Percentiles rank a stretch among this genome's conserved stretches.
Conservation (phyloP, 1,284 basidiomycete genomes). For the Xanthoconium separans region DNA sequence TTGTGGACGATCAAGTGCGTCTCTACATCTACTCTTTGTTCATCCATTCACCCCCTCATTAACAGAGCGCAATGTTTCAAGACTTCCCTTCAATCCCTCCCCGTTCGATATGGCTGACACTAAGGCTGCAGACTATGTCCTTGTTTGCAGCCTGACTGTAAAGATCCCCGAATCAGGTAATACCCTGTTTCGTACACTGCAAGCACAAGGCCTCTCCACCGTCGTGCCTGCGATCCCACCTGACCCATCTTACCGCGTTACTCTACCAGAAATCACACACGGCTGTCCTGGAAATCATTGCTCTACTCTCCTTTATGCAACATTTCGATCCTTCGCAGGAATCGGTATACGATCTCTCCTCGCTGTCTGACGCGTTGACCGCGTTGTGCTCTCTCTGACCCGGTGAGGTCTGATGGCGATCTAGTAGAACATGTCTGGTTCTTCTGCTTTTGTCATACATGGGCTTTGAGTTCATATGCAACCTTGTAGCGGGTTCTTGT, state of each 20-base stretch:
- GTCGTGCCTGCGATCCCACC: slow-evolving; percentile 64
- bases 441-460: no score
- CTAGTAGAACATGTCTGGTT: slow-evolving; percentile 80
- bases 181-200: slow-evolving; percentile 83
- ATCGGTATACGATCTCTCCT: slow-evolving; percentile 62
- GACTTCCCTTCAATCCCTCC: slow-evolving; percentile 85
- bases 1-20: slow-evolving; percentile 69
- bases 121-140: slow-evolving; percentile 89
- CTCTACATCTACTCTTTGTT: background rate
- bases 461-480: no score
- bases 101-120: slow-evolving; percentile 67
- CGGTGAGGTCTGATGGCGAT: slow-evolving; percentile 76
- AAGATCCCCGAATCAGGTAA: slow-evolving; percentile 91
- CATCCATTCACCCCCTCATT: slow-evolving; percentile 10
- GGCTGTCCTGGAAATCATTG: slow-evolving; percentile 78
- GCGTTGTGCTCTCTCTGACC: slow-evolving; percentile 75
- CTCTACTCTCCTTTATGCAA: slow-evolving; percentile 89
- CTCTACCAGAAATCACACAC: slow-evolving; percentile 62
- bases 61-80: slow-evolving; percentile 81
- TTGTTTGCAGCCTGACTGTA: slow-evolving; percentile 79
- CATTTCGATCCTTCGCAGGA: slow-evolving; percentile 92
- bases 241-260: slow-evolving; percentile 39
- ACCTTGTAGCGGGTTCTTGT: no score
- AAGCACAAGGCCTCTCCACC: slow-evolving; percentile 77
- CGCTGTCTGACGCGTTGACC: slow-evolving; percentile 65